These are phyloP conservation scores for Lactuca sativa DNA, from an alignment of 129 eudicot genomes.

Conservation along the genomic window DNA sequence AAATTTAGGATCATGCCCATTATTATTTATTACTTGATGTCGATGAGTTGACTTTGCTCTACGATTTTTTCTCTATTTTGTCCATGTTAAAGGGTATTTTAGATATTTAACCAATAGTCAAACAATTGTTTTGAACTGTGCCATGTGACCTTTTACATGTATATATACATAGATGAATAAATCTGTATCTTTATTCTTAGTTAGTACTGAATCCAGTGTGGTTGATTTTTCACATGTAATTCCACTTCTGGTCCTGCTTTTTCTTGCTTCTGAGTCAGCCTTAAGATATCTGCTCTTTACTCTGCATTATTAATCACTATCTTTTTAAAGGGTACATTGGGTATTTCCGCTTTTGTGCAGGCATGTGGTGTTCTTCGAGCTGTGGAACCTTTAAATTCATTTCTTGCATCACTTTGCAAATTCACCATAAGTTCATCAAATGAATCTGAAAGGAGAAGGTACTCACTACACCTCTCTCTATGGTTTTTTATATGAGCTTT, in stretches of 20 bases:
- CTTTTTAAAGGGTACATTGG: slow-evolving; percentile 2
- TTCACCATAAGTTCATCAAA: slow-evolving; percentile 79
- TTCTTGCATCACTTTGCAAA: slow-evolving; percentile 97
- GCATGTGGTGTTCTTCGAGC: slow-evolving; percentile 98
- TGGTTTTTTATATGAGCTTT: neutral
- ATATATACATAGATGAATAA: too few relatives aligned
- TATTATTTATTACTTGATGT: slow-evolving; percentile 3
- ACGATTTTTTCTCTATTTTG: slow-evolving; percentile 5
- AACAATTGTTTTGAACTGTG: neutral
- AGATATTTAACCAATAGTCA: slow-evolving; percentile 5
- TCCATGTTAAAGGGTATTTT: slow-evolving; percentile 1
- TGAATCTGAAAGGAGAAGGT: slow-evolving; percentile 87
- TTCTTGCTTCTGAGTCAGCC: slow-evolving; percentile 2
- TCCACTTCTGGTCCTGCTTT: slow-evolving; percentile 14
- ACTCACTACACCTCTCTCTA: slow-evolving; percentile 10
- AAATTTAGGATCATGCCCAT: neutral
- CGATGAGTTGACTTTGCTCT: neutral
- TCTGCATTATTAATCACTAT: slow-evolving; percentile 7
- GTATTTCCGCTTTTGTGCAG: slow-evolving; percentile 40
- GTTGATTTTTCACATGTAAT: slow-evolving; percentile 7
- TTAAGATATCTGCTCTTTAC: slow-evolving; percentile 14
- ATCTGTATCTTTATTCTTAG: too few relatives aligned
- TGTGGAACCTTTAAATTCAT: slow-evolving; percentile 93
- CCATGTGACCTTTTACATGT: neutral
- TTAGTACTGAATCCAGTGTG: neutral